Conservation (phyloP, 2,329 filamentous ascomycete species). For the Ramularia collo-cygni region DNA sequence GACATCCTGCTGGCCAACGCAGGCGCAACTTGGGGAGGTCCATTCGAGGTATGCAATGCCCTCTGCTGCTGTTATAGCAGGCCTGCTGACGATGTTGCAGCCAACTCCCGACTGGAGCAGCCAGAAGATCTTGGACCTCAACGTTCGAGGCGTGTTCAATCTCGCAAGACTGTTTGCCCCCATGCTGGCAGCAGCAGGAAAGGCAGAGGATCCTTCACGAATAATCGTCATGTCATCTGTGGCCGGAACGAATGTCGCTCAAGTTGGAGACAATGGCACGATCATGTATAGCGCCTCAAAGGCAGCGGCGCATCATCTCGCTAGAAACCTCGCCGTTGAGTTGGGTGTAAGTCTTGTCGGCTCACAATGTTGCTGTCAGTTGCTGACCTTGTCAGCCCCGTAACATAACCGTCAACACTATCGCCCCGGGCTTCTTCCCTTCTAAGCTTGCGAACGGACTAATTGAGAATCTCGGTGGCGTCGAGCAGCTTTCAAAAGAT, state of each 20-base stretch:
- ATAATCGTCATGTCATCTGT: constrained; percentile 79
- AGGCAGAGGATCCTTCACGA: constrained; percentile 59
- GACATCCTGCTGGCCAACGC: constrained; percentile 89
- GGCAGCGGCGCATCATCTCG: constrained; percentile 76
- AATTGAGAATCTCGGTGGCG: constrained; percentile 62
- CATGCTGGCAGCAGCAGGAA: constrained; percentile 58
- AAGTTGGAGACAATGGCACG: constrained; percentile 63
- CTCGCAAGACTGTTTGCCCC: constrained; percentile 54
- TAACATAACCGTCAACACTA: constrained; percentile 66
- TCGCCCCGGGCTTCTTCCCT: constrained; percentile 62
- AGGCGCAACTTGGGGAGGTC: constrained; percentile 80
- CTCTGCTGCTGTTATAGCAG: too few species aligned
- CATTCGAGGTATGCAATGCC: constrained; percentile 62
- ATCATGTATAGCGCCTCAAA: constrained; percentile 81
- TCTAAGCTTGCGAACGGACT: constrained; percentile 66
- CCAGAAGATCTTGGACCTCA: constrained; percentile 82
- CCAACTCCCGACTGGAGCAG: constrained; percentile 72
- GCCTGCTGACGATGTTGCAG: constrained; percentile 2
- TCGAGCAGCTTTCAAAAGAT: constrained; percentile 48
- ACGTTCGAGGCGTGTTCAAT: constrained; percentile 77
- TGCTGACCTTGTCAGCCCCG: constrained; percentile 41
- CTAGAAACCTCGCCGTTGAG: constrained; percentile 73
- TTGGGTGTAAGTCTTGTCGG: constrained; percentile 44
- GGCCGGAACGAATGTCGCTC: constrained; percentile 68
- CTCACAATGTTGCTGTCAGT: too few species aligned